These are phyloP conservation scores for Chlamydomonas eustigma DNA, from an alignment of 139 green algal genomes.

Conservation along the genomic window DNA sequence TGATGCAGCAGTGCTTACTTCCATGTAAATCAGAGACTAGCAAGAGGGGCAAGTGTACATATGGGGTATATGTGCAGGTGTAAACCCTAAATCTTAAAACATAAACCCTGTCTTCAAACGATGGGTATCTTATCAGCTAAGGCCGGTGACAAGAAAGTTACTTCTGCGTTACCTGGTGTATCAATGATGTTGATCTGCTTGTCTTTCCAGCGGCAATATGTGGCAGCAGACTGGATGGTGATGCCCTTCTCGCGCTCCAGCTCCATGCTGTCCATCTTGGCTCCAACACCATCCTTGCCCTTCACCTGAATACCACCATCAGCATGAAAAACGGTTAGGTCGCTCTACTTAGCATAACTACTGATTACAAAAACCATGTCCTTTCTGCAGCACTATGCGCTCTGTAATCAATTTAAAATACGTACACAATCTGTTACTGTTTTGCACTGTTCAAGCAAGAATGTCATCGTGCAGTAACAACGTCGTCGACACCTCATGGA, in stretches of 20 bases:
- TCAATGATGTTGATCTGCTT: slow-evolving; percentile 98
- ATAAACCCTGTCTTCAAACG: too few relatives aligned
- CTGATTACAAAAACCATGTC: background rate
- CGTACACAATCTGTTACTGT: too few relatives aligned
- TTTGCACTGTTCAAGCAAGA: background rate
- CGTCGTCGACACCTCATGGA: slow-evolving; percentile 90
- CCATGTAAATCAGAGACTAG: too few relatives aligned
- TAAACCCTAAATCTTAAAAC: too few relatives aligned
- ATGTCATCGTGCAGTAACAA: background rate
- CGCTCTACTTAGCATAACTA: background rate
- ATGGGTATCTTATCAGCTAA: too few relatives aligned
- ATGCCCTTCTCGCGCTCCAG: slow-evolving; percentile 99
- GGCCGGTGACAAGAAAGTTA: too few relatives aligned
- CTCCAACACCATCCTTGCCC: slow-evolving; percentile 96
- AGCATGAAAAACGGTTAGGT: slow-evolving; percentile 2
- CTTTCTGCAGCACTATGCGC: background rate
- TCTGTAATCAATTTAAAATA: too few relatives aligned
- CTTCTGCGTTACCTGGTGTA: slow-evolving; percentile 73
- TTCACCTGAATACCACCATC: slow-evolving; percentile 71
- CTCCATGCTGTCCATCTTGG: slow-evolving; percentile 77
- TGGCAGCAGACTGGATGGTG: slow-evolving; percentile 96
- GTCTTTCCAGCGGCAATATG: slow-evolving; percentile 90
- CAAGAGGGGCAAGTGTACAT: too few relatives aligned
- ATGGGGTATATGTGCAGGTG: too few relatives aligned
- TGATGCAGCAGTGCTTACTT: too few relatives aligned